Percentiles rank a stretch among this genome's conserved stretches.
phyloP scores from a whole-genome alignment of 2,329 filamentous ascomycete genomes.

The Sclerotinia nivalis region DNA sequence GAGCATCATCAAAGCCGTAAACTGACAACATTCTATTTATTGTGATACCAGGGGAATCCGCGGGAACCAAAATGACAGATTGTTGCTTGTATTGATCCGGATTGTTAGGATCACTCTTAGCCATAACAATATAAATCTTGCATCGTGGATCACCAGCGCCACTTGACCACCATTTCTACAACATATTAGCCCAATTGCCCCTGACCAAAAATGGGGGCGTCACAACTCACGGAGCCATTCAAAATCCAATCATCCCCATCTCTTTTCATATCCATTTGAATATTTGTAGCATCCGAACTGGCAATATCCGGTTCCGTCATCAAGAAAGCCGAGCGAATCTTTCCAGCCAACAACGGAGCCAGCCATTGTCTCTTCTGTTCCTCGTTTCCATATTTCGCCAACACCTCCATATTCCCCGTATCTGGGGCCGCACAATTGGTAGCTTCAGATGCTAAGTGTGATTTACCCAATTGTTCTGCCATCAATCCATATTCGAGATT shows the following conservation, averaged over 20 bases:
- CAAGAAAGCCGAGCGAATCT: conserved; percentile 86
- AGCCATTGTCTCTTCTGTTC: conserved; percentile 85
- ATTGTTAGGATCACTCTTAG: conserved; percentile 79
- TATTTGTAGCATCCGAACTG: conserved; percentile 90
- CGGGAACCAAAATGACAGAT: conserved; percentile 87
- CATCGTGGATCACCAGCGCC: conserved; percentile 92
- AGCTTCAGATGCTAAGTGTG: conserved; percentile 77
- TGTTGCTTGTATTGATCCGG: conserved; percentile 82
- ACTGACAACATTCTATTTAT: conserved; percentile 91
- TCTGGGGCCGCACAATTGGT: conserved; percentile 90
- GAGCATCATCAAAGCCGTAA: conserved; percentile 97
- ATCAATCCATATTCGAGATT: conserved; percentile 98
- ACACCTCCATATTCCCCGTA: conserved; percentile 93
- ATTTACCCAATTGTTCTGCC: conserved; percentile 94
- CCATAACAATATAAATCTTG: conserved; percentile 94
- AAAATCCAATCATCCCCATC: conserved; percentile 89
- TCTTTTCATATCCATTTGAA: conserved; percentile 75
- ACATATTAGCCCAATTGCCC: conserved; percentile 29
- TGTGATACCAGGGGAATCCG: conserved; percentile 79
- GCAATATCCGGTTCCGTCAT: conserved; percentile 93
- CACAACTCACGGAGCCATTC: conserved; percentile 71
- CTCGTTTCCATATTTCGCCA: conserved; percentile 87
- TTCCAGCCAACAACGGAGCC: conserved; percentile 74
- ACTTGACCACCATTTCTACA: conserved; percentile 97
- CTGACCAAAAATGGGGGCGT: background rate